Percentiles rank a stretch among this genome's conserved stretches.
These are phyloP conservation scores for Populus hybrid DNA, from an alignment of 441 rosid genomes.

Conservation along the genomic window DNA sequence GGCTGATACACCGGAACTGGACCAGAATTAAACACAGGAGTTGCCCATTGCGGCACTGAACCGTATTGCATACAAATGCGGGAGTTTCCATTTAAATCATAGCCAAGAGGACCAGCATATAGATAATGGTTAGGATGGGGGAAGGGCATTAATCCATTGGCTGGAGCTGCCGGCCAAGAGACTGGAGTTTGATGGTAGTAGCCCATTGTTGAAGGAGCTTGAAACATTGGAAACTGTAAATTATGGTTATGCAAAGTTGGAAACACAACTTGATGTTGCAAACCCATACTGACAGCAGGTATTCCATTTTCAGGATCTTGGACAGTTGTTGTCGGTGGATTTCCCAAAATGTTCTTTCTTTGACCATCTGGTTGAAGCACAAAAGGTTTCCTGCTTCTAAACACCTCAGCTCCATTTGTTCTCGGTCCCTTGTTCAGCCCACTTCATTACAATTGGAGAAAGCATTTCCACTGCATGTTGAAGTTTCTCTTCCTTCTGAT, in stretches of 20 bases:
- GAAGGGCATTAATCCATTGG: constrained; percentile 58
- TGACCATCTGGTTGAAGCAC: constrained; percentile 35
- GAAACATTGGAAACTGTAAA: constrained; percentile 56
- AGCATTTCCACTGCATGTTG: constrained; percentile 37
- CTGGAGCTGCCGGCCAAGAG: constrained; percentile 70
- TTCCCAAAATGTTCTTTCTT: constrained; percentile 31
- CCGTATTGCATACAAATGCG: constrained; percentile 65
- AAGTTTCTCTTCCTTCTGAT: constrained; percentile 55
- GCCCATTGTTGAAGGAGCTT: constrained; percentile 63
- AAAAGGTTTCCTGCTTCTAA: constrained; percentile 30
- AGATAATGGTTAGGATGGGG: constrained; percentile 60
- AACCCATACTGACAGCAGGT: constrained; percentile 33
- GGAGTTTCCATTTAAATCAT: constrained; percentile 60
- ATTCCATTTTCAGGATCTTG: constrained; percentile 41
- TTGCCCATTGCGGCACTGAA: constrained; percentile 46
- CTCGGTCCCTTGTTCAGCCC: constrained; percentile 31
- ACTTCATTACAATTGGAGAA: constrained; percentile 38
- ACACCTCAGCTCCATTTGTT: constrained; percentile 29
- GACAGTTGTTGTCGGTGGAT: constrained; percentile 29
- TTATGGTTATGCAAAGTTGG: constrained; percentile 55
- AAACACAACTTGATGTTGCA: constrained; percentile 51
- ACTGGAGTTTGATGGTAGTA: constrained; percentile 84
- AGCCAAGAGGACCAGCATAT: constrained; percentile 57
- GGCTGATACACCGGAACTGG: constrained; percentile 59
- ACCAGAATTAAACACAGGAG: constrained; percentile 45